phyloP scores from a whole-genome alignment of 495 filamentous ascomycete genomes.

The Hyaloscypha hepaticicola region DNA sequence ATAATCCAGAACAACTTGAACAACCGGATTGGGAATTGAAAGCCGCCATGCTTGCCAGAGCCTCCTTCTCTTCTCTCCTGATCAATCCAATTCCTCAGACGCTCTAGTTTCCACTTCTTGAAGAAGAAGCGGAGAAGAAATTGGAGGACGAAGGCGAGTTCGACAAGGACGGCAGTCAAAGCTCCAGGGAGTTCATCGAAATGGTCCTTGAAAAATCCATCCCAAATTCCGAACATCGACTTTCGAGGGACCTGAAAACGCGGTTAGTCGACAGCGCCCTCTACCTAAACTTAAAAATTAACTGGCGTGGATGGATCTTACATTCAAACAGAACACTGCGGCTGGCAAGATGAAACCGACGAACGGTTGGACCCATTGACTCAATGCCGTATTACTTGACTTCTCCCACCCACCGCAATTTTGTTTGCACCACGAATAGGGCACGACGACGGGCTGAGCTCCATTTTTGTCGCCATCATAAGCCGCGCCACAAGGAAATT shows the following conservation, averaged over 20 bases:
- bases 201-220: conserved; percentile 10
- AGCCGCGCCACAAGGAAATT: conserved; percentile 39
- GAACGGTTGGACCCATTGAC: conserved; percentile 26
- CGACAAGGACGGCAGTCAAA: conserved; percentile 27
- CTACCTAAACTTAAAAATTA: no score
- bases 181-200: conserved; percentile 27
- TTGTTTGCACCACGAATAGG: conserved; percentile 23
- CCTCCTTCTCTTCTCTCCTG: conserved; percentile 25
- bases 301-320: conserved; percentile 25
- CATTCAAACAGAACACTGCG: conserved; percentile 30
- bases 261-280: neutral
- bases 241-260: conserved; percentile 12
- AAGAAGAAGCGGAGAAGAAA: conserved; percentile 36
- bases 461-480: conserved; percentile 34
- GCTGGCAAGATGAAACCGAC: conserved; percentile 30
- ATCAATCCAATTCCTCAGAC: neutral
- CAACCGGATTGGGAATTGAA: neutral
- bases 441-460: conserved; percentile 30
- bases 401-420: conserved; percentile 25
- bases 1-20: conserved; percentile 21
- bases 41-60: neutral
- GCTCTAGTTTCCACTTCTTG: conserved; percentile 32
- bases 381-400: conserved; percentile 14
- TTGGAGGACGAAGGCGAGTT: conserved; percentile 34
- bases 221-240: conserved; percentile 3